phyloP scores from a whole-genome alignment of 805 yeast genomes.

The Candida succiphila region DNA sequence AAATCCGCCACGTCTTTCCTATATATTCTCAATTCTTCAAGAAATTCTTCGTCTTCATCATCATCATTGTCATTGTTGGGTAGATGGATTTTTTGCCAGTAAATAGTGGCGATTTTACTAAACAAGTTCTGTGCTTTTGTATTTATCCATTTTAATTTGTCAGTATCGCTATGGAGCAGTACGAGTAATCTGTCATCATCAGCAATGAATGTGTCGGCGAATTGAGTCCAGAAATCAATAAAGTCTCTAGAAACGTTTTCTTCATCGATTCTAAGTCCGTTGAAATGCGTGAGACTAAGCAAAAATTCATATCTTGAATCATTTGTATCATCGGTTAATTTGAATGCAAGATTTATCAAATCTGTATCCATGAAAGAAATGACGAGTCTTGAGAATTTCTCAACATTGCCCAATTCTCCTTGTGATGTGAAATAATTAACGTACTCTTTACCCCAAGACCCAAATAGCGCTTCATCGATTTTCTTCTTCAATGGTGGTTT shows the following conservation, averaged over 20 bases:
- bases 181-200: conserved; percentile 30
- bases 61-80: conserved; percentile 25
- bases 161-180: conserved; percentile 25
- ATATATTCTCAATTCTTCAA: conserved; percentile 55
- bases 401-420: conserved; percentile 27
- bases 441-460: conserved; percentile 34
- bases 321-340: conserved; percentile 24
- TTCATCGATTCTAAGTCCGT: conserved; percentile 47
- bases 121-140: conserved; percentile 30
- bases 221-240: conserved; percentile 60
- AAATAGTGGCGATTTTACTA: conserved; percentile 43
- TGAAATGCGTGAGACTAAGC: conserved; percentile 42
- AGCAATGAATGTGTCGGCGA: conserved; percentile 45
- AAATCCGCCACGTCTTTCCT: conserved; percentile 72
- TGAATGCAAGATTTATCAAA: conserved; percentile 29
- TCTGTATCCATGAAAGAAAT: conserved; percentile 39
- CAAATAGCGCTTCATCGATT: conserved; percentile 27
- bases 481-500: conserved; percentile 18
- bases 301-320: conserved; percentile 37
- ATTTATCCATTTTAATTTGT: conserved; percentile 15
- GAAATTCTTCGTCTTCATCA: conserved; percentile 9
- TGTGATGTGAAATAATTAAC: conserved; percentile 20
- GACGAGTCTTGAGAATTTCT: conserved; percentile 33
- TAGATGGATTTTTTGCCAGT: conserved; percentile 58
- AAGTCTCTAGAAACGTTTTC: conserved; percentile 48